Evolutionary conservation across 176 grass and related monocot genomes (phyloP).

Genomic region (Eragrostis curvula): DNA sequence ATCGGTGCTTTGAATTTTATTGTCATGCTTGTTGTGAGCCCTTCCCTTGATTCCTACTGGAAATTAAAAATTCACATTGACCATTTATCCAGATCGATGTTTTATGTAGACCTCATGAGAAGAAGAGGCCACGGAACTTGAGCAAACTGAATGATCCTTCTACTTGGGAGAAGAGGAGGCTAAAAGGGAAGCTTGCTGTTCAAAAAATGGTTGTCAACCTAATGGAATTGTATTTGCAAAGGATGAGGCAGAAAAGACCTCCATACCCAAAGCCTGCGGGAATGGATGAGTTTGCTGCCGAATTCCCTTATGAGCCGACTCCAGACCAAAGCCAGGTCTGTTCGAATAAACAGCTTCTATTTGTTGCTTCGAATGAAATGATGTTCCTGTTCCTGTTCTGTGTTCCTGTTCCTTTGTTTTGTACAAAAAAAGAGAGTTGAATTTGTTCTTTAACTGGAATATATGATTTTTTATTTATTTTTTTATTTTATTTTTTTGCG

Average conservation of each 20-base stretch:
- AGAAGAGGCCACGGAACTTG: constrained; percentile 72
- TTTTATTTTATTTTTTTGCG: no score
- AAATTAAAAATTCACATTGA: constrained; percentile 58
- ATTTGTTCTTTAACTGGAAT: constrained; percentile 15
- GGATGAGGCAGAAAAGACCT: constrained; percentile 79
- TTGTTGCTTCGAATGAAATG: constrained; percentile 13
- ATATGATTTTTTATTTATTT: no score
- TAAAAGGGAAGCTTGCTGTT: constrained; percentile 94
- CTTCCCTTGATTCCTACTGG: not conserved
- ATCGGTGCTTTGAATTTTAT: not conserved
- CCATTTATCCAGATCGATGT: constrained; percentile 66
- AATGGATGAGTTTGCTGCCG: constrained; percentile 72
- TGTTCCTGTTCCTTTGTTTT: not conserved
- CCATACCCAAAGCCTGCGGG: constrained; percentile 57
- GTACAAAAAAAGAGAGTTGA: not conserved
- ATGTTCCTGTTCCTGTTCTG: not conserved
- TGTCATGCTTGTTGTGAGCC: not conserved
- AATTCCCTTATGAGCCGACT: constrained; percentile 93
- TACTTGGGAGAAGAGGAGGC: constrained; percentile 87
- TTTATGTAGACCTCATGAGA: constrained; percentile 82
- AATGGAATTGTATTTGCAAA: constrained; percentile 94
- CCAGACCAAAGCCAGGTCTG: constrained; percentile 83
- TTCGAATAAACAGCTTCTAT: not conserved
- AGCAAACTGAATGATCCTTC: constrained; percentile 84
- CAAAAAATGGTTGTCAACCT: constrained; percentile 98